These are phyloP conservation scores for Solanum hybrid DNA, from an alignment of 305 asterid genomes.

Conservation along the genomic window DNA sequence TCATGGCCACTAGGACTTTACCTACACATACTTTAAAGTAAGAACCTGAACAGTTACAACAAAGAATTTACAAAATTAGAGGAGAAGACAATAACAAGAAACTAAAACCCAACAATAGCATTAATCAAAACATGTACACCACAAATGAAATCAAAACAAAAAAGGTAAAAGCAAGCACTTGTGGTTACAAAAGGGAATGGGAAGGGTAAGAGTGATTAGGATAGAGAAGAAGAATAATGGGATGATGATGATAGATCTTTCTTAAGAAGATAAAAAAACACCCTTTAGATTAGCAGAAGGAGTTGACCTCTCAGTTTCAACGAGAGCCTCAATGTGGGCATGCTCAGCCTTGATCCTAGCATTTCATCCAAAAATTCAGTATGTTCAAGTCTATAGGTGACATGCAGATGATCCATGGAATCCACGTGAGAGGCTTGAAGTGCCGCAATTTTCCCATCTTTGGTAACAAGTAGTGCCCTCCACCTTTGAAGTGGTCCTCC, in stretches of 20 bases:
- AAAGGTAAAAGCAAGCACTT: not conserved
- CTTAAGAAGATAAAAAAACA: not conserved
- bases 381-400: no score
- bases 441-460: not conserved
- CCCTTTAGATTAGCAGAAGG: not conserved
- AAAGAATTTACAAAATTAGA: no score
- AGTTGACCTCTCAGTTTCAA: not conserved
- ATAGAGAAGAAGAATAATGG: not conserved
- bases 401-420: not conserved
- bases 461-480: no score
- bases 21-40: not conserved
- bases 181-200: not conserved
- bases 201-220: not conserved
- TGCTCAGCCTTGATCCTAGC: not conserved
- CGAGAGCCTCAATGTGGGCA: no score
- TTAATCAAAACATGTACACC: no score
- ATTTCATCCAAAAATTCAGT: not conserved
- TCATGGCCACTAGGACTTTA: not conserved
- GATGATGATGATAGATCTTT: not conserved
- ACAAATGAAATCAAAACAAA: not conserved
- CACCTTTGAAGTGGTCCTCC: no score
- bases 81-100: not conserved
- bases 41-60: not conserved
- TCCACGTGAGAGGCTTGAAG: not conserved
- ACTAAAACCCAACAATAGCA: not conserved